A percentile compares a stretch with the other conserved stretches of the same genome.
These are phyloP conservation scores for Biscogniauxia sp. DNA, from an alignment of 2,329 filamentous ascomycete genomes.

Conservation along the genomic window DNA sequence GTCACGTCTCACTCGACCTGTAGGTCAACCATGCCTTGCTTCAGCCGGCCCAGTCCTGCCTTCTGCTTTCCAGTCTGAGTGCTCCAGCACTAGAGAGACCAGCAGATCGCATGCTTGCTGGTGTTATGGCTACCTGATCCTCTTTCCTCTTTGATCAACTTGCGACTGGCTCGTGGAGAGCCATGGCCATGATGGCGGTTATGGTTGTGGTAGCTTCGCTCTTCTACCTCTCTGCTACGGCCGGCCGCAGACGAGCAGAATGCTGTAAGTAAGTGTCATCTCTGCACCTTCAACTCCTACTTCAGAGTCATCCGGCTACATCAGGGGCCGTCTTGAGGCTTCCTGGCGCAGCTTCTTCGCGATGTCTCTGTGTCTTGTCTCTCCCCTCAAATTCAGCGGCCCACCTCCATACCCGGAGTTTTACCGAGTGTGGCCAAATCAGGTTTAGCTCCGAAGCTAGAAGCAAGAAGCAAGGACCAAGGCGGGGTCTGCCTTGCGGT, in stretches of 20 bases:
- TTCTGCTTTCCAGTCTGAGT: not conserved
- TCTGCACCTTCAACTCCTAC: not conserved
- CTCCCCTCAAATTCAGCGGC: conserved; percentile 21
- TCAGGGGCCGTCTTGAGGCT: not conserved
- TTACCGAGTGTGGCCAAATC: conserved; percentile 17
- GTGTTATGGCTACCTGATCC: not conserved
- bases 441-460: conserved; percentile 14
- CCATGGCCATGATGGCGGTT: not conserved
- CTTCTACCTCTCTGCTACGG: not conserved
- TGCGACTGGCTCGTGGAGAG: not conserved
- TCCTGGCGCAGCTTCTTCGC: conserved; percentile 12
- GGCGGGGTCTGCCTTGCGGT: conserved; percentile 11
- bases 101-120: not conserved
- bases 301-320: not conserved
- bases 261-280: not conserved
- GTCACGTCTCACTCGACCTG: not conserved
- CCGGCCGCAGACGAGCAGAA: not conserved
- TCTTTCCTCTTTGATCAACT: no score
- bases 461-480: not conserved
- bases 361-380: conserved; percentile 19
- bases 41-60: not conserved
- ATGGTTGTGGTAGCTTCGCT: not conserved
- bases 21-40: not conserved
- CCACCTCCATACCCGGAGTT: conserved; percentile 19
- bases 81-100: not conserved